Evolutionary conservation across 1,139 yeast species (phyloP), one percentile per base, ranked within the genome.

Genomic region (Yamadazyma atmosphaerica): DNA sequence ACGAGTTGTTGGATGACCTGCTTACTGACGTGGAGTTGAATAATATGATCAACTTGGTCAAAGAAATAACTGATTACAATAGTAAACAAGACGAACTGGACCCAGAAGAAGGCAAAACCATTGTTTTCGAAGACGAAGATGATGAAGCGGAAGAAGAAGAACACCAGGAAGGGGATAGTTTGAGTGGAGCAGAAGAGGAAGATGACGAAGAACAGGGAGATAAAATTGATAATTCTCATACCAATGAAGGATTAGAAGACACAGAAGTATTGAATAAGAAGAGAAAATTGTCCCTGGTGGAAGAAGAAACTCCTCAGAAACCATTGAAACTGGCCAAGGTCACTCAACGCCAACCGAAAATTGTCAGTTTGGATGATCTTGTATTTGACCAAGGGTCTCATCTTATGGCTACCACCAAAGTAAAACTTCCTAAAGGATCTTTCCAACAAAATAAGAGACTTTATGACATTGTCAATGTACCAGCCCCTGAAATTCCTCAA

Each of bases 401-500:
- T 49, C 62, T 83, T 8, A 75, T 85, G 78, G 74, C 90, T 1
- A 72, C 75, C 2, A 64, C 83, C 2, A 84, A 82, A 46, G 79
- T 92, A 13, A 74, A 74, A 39, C 72, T 92, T 12, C 98, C 98
- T 0, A 76, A 77, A 42, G 96, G 95, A 1, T 84, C 98, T 0
- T 86, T 78, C 54, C 90, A 86, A 56, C 81, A 85, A 45, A 77
- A 79, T 11, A 83, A 82, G 46, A 80, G 79, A 44, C 65, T 77
- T 4, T 92, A 92, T 59, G 98, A 92, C 58, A 92, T 87, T 50
- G 86, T 89, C 34, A 88, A 83, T 44, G 79, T 94, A 3, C 98
- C 98, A 0, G 63, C 77, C 1, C 72, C 73, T 2, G 82, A 94
- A 0, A 92, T 95, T 0, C 54, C 61, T 16, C 35, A 54, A 17